These are phyloP conservation scores for Tribonema minus DNA, from an alignment of 108 stramenopile genomes.

Conservation along the genomic window DNA sequence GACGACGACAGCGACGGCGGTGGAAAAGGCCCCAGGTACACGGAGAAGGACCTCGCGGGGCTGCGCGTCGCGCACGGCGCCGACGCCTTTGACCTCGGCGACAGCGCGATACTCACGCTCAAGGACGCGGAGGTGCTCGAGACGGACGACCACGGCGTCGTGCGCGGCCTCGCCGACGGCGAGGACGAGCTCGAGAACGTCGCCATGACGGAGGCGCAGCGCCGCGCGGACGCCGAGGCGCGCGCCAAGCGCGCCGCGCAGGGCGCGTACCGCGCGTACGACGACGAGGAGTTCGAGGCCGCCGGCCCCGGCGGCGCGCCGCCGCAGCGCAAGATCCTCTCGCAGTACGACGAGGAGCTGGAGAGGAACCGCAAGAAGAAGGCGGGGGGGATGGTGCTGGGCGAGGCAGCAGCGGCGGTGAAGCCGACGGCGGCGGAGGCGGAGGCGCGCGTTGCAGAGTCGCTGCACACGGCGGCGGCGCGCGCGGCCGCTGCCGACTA, in stretches of 20 bases:
- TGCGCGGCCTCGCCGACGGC: conserved; percentile 24
- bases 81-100: conserved; percentile 37
- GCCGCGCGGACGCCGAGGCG: conserved; percentile 30
- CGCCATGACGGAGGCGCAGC: conserved; percentile 39
- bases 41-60: conserved; percentile 8
- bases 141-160: conserved; percentile 43
- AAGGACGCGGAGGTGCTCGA: conserved; percentile 40
- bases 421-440: too few species aligned
- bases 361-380: not conserved
- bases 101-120: conserved; percentile 43
- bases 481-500: conserved; percentile 26
- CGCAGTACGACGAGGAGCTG: conserved; percentile 27
- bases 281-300: conserved; percentile 55
- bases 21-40: not conserved
- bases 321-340: conserved; percentile 34
- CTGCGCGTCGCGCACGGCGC: conserved; percentile 33
- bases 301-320: conserved; percentile 36
- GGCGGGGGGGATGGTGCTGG: too few species aligned
- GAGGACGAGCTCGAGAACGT: conserved; percentile 52
- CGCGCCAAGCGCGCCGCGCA: conserved; percentile 35
- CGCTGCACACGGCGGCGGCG: conserved; percentile 11
- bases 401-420: not conserved
- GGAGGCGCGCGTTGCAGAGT: too few species aligned
- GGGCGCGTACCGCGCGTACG: conserved; percentile 47
- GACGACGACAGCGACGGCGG: not conserved